These are phyloP conservation scores for Hyphopichia homilentoma DNA, from an alignment of 805 yeast genomes.

Conservation along the genomic window DNA sequence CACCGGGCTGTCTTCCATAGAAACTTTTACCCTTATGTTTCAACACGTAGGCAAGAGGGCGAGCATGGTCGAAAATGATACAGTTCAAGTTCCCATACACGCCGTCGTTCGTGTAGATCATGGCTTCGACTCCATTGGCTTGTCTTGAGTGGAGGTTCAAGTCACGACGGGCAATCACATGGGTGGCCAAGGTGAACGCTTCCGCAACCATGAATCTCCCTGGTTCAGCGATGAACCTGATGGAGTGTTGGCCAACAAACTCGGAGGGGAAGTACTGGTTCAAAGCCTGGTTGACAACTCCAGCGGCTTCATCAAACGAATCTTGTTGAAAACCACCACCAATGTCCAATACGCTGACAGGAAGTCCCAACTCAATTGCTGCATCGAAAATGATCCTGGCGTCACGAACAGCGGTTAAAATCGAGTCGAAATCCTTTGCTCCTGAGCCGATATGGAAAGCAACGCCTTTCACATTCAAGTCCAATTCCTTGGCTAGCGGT, in stretches of 20 bases:
- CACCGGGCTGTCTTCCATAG: slow-evolving; percentile 18
- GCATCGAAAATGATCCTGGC: slow-evolving; percentile 63
- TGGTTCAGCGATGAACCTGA: slow-evolving; percentile 80
- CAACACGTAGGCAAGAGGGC: slow-evolving; percentile 66
- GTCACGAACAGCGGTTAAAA: slow-evolving; percentile 68
- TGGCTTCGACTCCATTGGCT: slow-evolving; percentile 39
- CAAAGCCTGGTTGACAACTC: slow-evolving; percentile 53
- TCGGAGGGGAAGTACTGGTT: slow-evolving; percentile 55
- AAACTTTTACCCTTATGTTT: slow-evolving; percentile 48
- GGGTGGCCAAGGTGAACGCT: slow-evolving; percentile 80
- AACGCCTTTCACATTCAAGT: slow-evolving; percentile 71
- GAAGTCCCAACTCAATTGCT: slow-evolving; percentile 33
- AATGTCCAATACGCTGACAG: slow-evolving; percentile 64
- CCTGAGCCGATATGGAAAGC: slow-evolving; percentile 98
- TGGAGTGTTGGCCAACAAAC: slow-evolving; percentile 16
- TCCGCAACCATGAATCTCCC: slow-evolving; percentile 86
- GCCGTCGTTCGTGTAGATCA: slow-evolving; percentile 92
- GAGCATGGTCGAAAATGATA: slow-evolving; percentile 87
- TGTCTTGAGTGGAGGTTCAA: slow-evolving; percentile 13
- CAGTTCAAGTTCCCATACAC: slow-evolving; percentile 95
- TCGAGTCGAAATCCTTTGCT: slow-evolving; percentile 66
- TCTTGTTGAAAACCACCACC: slow-evolving; percentile 89
- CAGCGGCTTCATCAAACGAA: slow-evolving; percentile 57
- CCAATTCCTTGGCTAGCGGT: slow-evolving; percentile 56
- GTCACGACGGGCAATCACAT: slow-evolving; percentile 81